Evolutionary conservation across 2,329 filamentous ascomycete genomes (phyloP).

Genomic region (Phyllosticta citrichinensis): DNA sequence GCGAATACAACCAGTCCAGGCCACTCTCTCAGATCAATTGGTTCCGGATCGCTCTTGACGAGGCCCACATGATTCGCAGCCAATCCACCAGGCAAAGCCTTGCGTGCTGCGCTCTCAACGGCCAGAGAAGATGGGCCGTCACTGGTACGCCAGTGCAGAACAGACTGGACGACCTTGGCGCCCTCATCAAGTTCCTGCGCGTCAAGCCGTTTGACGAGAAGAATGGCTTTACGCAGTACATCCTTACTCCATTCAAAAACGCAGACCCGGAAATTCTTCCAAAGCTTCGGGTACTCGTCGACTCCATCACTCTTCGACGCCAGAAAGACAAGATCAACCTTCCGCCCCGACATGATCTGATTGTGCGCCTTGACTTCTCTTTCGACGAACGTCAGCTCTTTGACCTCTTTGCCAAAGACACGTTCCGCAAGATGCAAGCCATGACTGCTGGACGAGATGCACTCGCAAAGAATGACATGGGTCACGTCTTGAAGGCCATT

Average conservation of each 20-base stretch:
- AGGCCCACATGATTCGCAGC: slow-evolving; percentile 90
- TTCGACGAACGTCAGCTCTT: slow-evolving; percentile 68
- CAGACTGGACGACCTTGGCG: slow-evolving; percentile 77
- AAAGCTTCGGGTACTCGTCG: slow-evolving; percentile 79
- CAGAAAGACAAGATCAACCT: slow-evolving; percentile 78
- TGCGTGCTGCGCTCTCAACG: slow-evolving; percentile 68
- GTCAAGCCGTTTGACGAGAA: slow-evolving; percentile 77
- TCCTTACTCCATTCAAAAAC: slow-evolving; percentile 76
- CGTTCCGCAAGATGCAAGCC: slow-evolving; percentile 67
- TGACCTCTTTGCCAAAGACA: slow-evolving; percentile 73
- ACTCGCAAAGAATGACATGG: slow-evolving; percentile 81
- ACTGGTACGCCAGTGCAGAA: slow-evolving; percentile 96
- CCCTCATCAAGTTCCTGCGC: slow-evolving; percentile 75
- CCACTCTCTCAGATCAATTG: slow-evolving; percentile 73
- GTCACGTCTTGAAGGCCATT: slow-evolving; percentile 86
- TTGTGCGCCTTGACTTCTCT: slow-evolving; percentile 66
- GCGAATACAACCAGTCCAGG: slow-evolving; percentile 56
- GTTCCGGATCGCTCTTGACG: slow-evolving; percentile 89
- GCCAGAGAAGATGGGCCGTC: slow-evolving; percentile 86
- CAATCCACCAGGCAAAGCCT: slow-evolving; percentile 73
- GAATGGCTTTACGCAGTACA: slow-evolving; percentile 64
- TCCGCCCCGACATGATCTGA: slow-evolving; percentile 60
- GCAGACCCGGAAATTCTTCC: slow-evolving; percentile 76
- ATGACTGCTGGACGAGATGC: slow-evolving; percentile 55
- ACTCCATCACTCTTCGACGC: slow-evolving; percentile 86